Conservation (phyloP, 805 yeast species). For the Millerago galiae region DNA sequence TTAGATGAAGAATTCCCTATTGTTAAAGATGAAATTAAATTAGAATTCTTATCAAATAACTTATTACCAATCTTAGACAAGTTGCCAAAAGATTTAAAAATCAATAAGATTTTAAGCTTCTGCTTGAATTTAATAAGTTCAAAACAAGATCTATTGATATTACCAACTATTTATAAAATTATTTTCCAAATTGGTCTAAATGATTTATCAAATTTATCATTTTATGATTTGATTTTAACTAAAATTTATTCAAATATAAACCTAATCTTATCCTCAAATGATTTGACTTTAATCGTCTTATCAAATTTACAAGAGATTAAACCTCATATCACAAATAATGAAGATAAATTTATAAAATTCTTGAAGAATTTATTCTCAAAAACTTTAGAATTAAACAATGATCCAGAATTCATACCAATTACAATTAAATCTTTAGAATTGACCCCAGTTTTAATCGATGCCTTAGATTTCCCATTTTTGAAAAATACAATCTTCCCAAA, state of each 20-base stretch:
- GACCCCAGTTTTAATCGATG: constrained; percentile 34
- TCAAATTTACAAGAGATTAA: constrained; percentile 44
- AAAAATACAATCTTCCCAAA: constrained; percentile 74
- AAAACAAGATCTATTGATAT: constrained; percentile 34
- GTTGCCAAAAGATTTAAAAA: constrained; percentile 6
- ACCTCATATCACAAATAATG: constrained; percentile 36
- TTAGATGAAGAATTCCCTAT: constrained; percentile 10
- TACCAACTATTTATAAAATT: constrained; percentile 44
- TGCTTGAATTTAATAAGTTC: constrained; percentile 43
- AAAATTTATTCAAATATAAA: constrained; percentile 15
- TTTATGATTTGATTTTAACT: constrained; percentile 63
- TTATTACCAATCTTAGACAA: constrained; percentile 6
- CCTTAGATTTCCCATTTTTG: constrained; percentile 60
- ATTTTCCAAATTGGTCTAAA: constrained; percentile 53
- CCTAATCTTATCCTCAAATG: constrained; percentile 31
- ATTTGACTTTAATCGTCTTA: constrained; percentile 37
- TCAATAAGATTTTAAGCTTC: constrained; percentile 67
- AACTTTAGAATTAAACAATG: constrained; percentile 19
- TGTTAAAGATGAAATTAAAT: constrained; percentile 3
- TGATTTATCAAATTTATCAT: constrained; percentile 67
- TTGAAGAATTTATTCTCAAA: constrained; percentile 38
- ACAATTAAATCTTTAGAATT: constrained; percentile 50
- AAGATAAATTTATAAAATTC: constrained; percentile 42
- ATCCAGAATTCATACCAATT: constrained; percentile 28
- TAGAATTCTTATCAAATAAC: constrained; percentile 3